Percentiles rank a stretch among this genome's conserved stretches.
These are phyloP conservation scores for Claviceps maximensis DNA, from an alignment of 2,329 filamentous ascomycete species.

Conservation along the genomic window DNA sequence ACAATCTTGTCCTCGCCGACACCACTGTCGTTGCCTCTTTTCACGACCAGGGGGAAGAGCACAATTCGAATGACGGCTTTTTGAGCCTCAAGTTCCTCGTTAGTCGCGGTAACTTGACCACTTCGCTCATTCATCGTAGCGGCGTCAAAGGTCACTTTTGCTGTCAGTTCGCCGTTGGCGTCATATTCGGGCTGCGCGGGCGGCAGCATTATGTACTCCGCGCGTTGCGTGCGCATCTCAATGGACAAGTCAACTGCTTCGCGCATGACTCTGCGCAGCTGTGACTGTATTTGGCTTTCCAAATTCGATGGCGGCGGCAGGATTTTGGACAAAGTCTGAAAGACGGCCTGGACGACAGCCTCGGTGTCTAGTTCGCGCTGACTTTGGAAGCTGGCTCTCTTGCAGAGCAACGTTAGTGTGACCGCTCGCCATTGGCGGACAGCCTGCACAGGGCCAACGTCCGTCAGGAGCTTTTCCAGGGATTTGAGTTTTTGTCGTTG, in stretches of 20 bases:
- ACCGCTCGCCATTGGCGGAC: constrained; percentile 96
- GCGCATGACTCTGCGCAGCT: constrained; percentile 75
- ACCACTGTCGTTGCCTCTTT: constrained; percentile 82
- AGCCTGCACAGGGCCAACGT: constrained; percentile 77
- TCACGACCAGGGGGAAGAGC: constrained; percentile 90
- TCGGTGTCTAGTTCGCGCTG: constrained; percentile 86
- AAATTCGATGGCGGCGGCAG: constrained; percentile 76
- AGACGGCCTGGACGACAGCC: constrained; percentile 78
- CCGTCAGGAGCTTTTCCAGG: constrained; percentile 78
- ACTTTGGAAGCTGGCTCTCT: constrained; percentile 62
- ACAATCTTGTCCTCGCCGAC: constrained; percentile 89
- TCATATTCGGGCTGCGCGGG: constrained; percentile 92
- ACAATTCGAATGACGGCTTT: constrained; percentile 77
- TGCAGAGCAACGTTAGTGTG: constrained; percentile 77
- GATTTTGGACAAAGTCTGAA: constrained; percentile 69
- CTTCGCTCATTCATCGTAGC: constrained; percentile 89
- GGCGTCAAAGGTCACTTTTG: constrained; percentile 84
- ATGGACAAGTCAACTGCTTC: constrained; percentile 83
- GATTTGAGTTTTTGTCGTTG: constrained; percentile 95
- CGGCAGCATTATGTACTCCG: constrained; percentile 97
- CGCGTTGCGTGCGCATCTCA: constrained; percentile 93
- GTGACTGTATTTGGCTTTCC: constrained; percentile 67
- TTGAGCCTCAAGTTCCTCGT: constrained; percentile 67
- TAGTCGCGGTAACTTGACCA: constrained; percentile 43
- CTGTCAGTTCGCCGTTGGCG: constrained; percentile 74